Conservation (phyloP, 2,329 filamentous ascomycete species). For the Scedosporium aurantiacum region DNA sequence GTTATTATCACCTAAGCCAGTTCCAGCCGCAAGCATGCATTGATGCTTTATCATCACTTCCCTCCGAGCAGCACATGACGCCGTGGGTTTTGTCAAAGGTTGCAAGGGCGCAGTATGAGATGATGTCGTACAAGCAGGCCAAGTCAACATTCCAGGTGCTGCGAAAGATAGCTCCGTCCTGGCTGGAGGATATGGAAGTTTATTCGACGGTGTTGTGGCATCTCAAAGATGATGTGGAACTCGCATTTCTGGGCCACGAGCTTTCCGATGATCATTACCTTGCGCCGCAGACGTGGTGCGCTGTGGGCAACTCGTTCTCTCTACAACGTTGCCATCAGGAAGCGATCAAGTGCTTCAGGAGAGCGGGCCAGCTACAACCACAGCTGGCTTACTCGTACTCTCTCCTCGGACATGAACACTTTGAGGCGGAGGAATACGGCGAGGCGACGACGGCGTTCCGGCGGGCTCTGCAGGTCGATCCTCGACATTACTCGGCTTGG, state of each 20-base stretch:
- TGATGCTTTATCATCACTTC: slow-evolving; percentile 10
- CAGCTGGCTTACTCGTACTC: slow-evolving; percentile 12
- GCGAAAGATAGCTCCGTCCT: slow-evolving; percentile 10
- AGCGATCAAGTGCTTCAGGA: slow-evolving; percentile 12
- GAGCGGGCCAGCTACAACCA: slow-evolving; percentile 11
- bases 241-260: slow-evolving; percentile 13
- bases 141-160: slow-evolving; percentile 11
- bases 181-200: slow-evolving; percentile 14
- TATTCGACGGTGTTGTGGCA: slow-evolving; percentile 15
- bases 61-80: slow-evolving; percentile 12
- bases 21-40: slow-evolving; percentile 12
- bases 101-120: slow-evolving; percentile 12
- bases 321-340: slow-evolving; percentile 9
- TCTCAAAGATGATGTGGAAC: slow-evolving; percentile 13
- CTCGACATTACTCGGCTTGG: slow-evolving; percentile 13
- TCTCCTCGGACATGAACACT: slow-evolving; percentile 13
- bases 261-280: slow-evolving; percentile 11
- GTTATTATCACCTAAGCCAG: slow-evolving; percentile 12
- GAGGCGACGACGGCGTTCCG: slow-evolving; percentile 11
- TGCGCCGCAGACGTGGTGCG: slow-evolving; percentile 13
- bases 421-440: slow-evolving; percentile 12
- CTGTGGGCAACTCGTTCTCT: slow-evolving; percentile 12
- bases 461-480: slow-evolving; percentile 11
- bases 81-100: slow-evolving; percentile 14
- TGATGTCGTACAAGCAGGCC: slow-evolving; percentile 12